phyloP scores from a whole-genome alignment of 2,329 filamentous ascomycete genomes.

The Ophiognomonia clavigignenti-juglandacearum region DNA sequence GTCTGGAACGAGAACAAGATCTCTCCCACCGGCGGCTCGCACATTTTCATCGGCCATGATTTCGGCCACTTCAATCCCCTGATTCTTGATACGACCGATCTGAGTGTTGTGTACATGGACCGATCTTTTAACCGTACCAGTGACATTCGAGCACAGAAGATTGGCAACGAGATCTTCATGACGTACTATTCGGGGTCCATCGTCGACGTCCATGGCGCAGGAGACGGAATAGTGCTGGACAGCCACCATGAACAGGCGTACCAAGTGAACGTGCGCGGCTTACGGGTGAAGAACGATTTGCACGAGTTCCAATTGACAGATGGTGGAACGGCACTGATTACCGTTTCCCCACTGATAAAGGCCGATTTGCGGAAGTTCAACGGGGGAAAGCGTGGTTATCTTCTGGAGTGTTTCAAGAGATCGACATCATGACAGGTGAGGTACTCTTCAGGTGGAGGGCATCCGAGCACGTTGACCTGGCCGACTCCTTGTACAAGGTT shows the following conservation, averaged over 20 bases:
- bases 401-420: slow-evolving; percentile 33
- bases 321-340: slow-evolving; percentile 34
- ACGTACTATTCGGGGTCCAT: slow-evolving; percentile 20
- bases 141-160: slow-evolving; percentile 23
- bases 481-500: slow-evolving; percentile 23
- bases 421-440: slow-evolving; percentile 31
- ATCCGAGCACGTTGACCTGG: slow-evolving; percentile 24
- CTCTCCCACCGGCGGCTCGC: slow-evolving; percentile 24
- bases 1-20: slow-evolving; percentile 21
- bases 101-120: slow-evolving; percentile 34
- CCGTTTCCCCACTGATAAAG: slow-evolving; percentile 24
- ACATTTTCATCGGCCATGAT: slow-evolving; percentile 28
- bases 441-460: slow-evolving; percentile 33
- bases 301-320: slow-evolving; percentile 37
- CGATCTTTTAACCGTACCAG: slow-evolving; percentile 25
- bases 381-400: slow-evolving; percentile 20
- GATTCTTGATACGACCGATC: slow-evolving; percentile 29
- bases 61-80: slow-evolving; percentile 26
- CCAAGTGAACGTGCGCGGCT: slow-evolving; percentile 3
- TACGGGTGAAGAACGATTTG: slow-evolving; percentile 7
- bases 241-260: slow-evolving; percentile 11
- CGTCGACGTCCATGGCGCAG: slow-evolving; percentile 14
- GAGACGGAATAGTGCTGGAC: slow-evolving; percentile 6
- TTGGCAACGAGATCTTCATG: slow-evolving; percentile 13
- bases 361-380: slow-evolving; percentile 21